Base-by-base conservation (phyloP, 768 basidiomycete genomes). In the Termitomyces titanicus region DNA sequence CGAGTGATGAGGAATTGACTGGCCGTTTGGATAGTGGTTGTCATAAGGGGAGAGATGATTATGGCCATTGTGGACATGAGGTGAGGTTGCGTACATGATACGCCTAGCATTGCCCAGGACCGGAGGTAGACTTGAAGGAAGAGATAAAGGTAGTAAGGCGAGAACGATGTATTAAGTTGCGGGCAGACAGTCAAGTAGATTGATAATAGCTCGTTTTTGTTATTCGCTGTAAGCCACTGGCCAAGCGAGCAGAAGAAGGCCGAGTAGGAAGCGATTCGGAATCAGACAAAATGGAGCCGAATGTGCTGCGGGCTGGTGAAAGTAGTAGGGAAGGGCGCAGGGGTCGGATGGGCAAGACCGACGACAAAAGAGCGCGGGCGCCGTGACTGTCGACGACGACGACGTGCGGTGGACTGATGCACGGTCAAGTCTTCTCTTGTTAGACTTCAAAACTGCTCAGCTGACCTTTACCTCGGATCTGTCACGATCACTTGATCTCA, bases 1-100 rank as follows among this genome's bases (percentile, higher is more conserved):
- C 61, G 68, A 65, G 64, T 66, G 62, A 54, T 70, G 58, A 58
- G 69, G 64, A 66, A 65, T 66, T 66, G 55, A 45, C 34, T 61
- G 64, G 46, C 55, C 53, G 58, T 68, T 70, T 49, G 66, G 40
- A 57, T 69, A 69, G 54, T 63, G 63, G 65, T 69, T 66, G 62
- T 57, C 67, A 70, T 70, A 65, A 46, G 67, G 67, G 58, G 68
- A 63, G 53, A 67, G 70, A 68, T 72, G 70, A 68, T 72, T 68
- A 70, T 74, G 72, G 67, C 65, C 68, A 66, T 71, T 75, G 57
- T 72, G 74, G 73, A 75, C 72, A 76, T 77, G 71, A 71, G 67
- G 65, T 74, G 75, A 67, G 68, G 72, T 62, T 64, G 70, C 67
- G 73, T 74, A 82, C 83, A 84, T 84, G 82, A 74, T 78, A 79